Percentiles rank a stretch among this genome's conserved stretches.
Evolutionary conservation across 2,329 filamentous ascomycete species (phyloP).

Genomic region (Cryphonectria radicalis): DNA sequence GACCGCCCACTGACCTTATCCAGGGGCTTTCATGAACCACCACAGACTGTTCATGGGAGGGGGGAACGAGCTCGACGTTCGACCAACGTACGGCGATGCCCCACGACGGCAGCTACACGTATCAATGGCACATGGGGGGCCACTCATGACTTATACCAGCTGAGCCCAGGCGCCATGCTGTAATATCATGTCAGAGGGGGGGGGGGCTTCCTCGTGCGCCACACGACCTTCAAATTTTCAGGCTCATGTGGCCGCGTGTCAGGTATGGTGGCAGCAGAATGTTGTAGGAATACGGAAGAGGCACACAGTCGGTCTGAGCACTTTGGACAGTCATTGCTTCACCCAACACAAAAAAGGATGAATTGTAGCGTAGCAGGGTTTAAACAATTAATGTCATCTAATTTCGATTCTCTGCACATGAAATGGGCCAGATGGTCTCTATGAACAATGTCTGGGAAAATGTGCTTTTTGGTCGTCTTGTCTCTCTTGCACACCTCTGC

Average conservation of each 20-base stretch:
- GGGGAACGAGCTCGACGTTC: not conserved
- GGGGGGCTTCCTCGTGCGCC: not conserved
- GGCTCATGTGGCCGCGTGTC: constrained; percentile 9
- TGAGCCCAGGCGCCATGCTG: constrained; percentile 15
- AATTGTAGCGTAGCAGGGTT: constrained; percentile 29
- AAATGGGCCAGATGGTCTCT: not conserved
- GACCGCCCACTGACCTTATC: constrained; percentile 11
- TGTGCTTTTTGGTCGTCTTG: not conserved
- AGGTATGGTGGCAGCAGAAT: constrained; percentile 9
- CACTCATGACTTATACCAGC: constrained; percentile 14
- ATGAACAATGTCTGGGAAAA: not conserved
- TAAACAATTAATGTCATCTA: constrained; percentile 29
- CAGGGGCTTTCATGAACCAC: constrained; percentile 4
- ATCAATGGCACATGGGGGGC: constrained; percentile 1
- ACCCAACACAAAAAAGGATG: constrained; percentile 24
- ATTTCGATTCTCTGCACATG: constrained; percentile 25
- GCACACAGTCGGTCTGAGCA: constrained; percentile 17
- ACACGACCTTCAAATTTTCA: not conserved
- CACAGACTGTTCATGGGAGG: constrained; percentile 6
- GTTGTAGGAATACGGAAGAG: constrained; percentile 4
- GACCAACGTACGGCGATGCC: not conserved
- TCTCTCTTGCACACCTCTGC: not conserved
- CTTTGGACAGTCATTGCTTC: constrained; percentile 14
- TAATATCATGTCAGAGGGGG: constrained; percentile 16
- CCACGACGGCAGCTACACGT: constrained; percentile 6